These are phyloP conservation scores for Torulaspora franciscae DNA, from an alignment of 805 yeast genomes.

Conservation along the genomic window DNA sequence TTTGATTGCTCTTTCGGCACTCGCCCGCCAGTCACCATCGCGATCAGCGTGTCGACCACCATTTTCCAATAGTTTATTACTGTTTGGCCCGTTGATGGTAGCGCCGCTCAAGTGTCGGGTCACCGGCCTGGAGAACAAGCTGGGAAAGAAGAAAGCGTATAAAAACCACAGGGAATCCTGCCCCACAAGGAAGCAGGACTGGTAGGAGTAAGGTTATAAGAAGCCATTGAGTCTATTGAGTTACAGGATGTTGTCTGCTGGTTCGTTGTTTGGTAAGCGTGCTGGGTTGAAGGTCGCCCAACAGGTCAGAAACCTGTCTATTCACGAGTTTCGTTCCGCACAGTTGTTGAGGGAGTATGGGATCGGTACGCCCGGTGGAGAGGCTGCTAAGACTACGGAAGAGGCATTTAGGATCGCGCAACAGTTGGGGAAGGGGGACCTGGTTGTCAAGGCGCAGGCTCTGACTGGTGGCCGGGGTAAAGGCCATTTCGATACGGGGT, in stretches of 20 bases:
- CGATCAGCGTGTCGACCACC: neutral
- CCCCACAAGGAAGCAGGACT: neutral
- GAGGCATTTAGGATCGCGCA: conserved; percentile 83
- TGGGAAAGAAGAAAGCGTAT: neutral
- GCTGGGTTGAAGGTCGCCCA: conserved; percentile 10
- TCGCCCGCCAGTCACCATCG: neutral
- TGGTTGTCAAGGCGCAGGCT: conserved; percentile 97
- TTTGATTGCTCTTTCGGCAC: neutral
- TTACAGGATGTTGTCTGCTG: conserved; percentile 35
- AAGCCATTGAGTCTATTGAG: neutral
- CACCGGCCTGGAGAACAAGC: neutral
- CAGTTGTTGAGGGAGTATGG: conserved; percentile 76
- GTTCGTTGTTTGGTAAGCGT: conserved; percentile 10
- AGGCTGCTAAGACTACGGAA: conserved; percentile 82
- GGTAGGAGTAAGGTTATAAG: neutral
- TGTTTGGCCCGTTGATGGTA: neutral
- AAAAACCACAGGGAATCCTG: neutral
- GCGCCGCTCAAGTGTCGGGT: neutral
- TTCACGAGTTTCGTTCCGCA: conserved; percentile 96
- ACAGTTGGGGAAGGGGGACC: conserved; percentile 56
- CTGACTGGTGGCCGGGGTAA: conserved; percentile 99
- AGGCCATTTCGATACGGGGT: conserved; percentile 94
- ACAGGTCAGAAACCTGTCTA: conserved; percentile 65
- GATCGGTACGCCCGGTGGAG: conserved; percentile 87
- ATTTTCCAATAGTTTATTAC: neutral